Conservation (phyloP, 1,139 yeast species). For the Blastobotrys serpentis region DNA sequence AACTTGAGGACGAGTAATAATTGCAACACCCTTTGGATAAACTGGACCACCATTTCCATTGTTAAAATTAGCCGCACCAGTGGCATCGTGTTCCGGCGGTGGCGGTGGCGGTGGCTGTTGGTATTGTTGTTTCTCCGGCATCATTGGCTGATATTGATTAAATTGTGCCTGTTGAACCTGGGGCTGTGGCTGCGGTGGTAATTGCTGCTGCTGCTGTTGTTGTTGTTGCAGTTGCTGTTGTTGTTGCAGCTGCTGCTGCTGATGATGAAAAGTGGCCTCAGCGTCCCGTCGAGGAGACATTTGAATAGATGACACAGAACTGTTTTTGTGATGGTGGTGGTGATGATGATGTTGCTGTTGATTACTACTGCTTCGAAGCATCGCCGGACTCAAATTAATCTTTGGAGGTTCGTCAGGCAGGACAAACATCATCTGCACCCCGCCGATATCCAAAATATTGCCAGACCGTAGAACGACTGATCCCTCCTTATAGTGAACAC, state of each 20-base stretch:
- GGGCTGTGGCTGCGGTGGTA: background rate
- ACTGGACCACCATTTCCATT: constrained; percentile 18
- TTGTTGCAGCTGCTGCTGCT: background rate
- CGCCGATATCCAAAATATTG: constrained; percentile 88
- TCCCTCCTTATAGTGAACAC: constrained; percentile 51
- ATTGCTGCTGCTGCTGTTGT: background rate
- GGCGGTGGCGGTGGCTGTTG: background rate
- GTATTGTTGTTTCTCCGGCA: constrained; percentile 9
- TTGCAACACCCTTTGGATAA: constrained; percentile 44
- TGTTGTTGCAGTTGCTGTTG: background rate
- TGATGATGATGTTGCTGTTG: background rate
- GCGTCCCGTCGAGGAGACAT: background rate
- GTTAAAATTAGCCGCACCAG: background rate
- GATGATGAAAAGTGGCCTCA: background rate
- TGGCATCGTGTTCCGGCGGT: background rate
- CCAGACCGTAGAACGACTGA: constrained; percentile 66
- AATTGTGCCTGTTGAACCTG: background rate
- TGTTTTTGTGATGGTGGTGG: background rate
- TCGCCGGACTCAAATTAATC: constrained; percentile 23
- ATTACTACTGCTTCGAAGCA: background rate
- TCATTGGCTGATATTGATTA: constrained; percentile 15
- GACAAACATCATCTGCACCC: constrained; percentile 98
- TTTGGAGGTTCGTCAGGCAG: constrained; percentile 85
- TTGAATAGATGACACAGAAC: constrained; percentile 1
- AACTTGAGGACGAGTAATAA: constrained; percentile 41